Conservation (phyloP, 768 basidiomycete genomes). For the Trametes maxima region DNA sequence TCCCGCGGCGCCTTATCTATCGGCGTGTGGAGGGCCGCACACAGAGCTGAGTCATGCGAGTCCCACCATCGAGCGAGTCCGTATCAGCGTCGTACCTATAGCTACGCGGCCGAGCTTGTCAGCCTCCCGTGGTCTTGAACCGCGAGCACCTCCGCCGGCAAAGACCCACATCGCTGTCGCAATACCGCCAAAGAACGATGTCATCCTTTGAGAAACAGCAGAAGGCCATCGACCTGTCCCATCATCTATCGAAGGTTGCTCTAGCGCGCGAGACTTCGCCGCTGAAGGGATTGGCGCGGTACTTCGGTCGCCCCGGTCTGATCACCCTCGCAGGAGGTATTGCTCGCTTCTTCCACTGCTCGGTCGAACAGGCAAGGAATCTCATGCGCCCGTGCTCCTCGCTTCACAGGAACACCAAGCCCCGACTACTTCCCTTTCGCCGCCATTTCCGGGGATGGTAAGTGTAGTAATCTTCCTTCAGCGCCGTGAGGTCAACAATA, state of each 20-base stretch:
- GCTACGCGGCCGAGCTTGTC: background rate
- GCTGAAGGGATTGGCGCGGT: conserved; percentile 68
- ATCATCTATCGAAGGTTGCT: conserved; percentile 66
- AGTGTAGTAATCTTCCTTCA: background rate
- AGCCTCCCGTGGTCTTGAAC: background rate
- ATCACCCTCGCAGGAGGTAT: conserved; percentile 72
- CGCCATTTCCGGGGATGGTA: conserved; percentile 53
- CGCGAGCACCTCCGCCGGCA: conserved; percentile 5
- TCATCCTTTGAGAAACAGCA: conserved; percentile 36
- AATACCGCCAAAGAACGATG: conserved; percentile 13
- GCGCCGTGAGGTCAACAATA: background rate
- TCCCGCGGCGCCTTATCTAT: conserved; percentile 6
- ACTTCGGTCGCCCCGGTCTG: conserved; percentile 53
- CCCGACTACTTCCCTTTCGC: conserved; percentile 75
- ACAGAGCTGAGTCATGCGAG: background rate
- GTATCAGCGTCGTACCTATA: background rate
- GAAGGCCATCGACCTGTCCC: conserved; percentile 66
- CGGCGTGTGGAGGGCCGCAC: background rate
- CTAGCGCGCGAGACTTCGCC: conserved; percentile 54
- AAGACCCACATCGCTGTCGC: background rate
- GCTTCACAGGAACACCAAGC: conserved; percentile 57
- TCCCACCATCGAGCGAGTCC: background rate
- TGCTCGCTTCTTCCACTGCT: background rate
- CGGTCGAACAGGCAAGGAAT: background rate
- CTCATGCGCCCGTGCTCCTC: background rate